Evolutionary conservation across 345 rosid species (phyloP), one percentile per base, ranked within the genome.

Genomic region (Trapa incisa): DNA sequence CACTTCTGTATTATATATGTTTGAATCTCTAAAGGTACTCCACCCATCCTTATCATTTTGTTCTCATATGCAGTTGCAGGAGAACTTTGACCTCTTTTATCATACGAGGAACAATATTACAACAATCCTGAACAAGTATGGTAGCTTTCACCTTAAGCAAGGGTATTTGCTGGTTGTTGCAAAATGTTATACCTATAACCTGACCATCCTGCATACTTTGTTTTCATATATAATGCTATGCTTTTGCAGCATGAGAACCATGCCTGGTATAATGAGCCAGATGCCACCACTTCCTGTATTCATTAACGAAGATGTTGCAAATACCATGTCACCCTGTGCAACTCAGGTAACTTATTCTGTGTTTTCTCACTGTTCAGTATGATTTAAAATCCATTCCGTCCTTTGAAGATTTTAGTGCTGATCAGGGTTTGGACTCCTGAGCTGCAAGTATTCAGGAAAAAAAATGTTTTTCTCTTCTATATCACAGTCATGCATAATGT

Each of bases 201-300:
- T 35, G n/a, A 35, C 63, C 3, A 7, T 16, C 38, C 15, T 66
- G 7, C 37, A 4, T 78, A 22, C 41, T 37, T 75, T 67, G 65
- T 61, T 65, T 61, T 48, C 63, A 16, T 38, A 74, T 61, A 36
- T 63, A 41, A 79, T 58, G 29, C 32, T 47, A 12, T 45, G 17
- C 69, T 50, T 67, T 78, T 67, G 78, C 87, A 93, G 98, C 71
- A 85, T 90, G 92, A 80, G 82, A 75, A 74, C 75, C 65, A 86
- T 74, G 83, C 92, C 96, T 57, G 92, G 96, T 74, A 80, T 89
- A 77, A 89, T 93, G 97, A 88, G 87, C 71, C 92, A 80, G 70
- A 90, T 93, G 98, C 92, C 89, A 52, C 92, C 98, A 33, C 82
- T 93, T 66, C 87, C 84, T 41, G 84, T 82, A 61, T 74, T 83